These are phyloP conservation scores for Aspergillus persii DNA, from an alignment of 2,329 filamentous ascomycete genomes.

Conservation along the genomic window DNA sequence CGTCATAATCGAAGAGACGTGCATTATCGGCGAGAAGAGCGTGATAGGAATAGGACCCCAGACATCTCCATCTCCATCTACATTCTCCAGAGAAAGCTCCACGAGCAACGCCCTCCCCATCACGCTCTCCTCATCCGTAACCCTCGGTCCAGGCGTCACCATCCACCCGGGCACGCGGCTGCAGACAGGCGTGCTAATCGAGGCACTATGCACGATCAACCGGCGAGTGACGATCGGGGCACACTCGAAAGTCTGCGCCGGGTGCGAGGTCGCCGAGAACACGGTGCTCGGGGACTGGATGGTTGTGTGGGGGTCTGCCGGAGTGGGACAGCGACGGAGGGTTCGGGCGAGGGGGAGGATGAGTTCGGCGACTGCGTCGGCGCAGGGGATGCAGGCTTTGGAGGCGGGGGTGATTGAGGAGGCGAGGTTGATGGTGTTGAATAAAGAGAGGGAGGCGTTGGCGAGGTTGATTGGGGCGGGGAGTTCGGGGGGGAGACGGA, in stretches of 20 bases:
- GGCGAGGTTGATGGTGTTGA: slow-evolving; percentile 61
- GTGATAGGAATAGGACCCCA: slow-evolving; percentile 48
- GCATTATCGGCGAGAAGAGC: slow-evolving; percentile 71
- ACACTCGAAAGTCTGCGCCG: slow-evolving; percentile 69
- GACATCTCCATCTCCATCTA: slow-evolving; percentile 8
- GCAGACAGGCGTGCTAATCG: slow-evolving; percentile 41
- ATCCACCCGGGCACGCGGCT: slow-evolving; percentile 40
- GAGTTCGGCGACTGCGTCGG: slow-evolving; percentile 5
- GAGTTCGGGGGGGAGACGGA: slow-evolving; percentile 23
- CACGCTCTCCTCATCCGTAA: slow-evolving; percentile 39
- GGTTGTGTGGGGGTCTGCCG: slow-evolving; percentile 66
- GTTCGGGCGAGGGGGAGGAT: slow-evolving; percentile 20
- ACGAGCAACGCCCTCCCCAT: slow-evolving; percentile 8
- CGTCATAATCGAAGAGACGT: slow-evolving; percentile 76
- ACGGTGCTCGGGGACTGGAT: slow-evolving; percentile 64
- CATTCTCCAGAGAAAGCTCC: background rate
- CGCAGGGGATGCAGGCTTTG: slow-evolving; percentile 14
- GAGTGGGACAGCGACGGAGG: slow-evolving; percentile 34
- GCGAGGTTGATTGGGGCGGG: slow-evolving; percentile 57
- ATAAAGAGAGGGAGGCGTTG: slow-evolving; percentile 67
- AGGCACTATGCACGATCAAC: slow-evolving; percentile 43
- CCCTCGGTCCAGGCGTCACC: slow-evolving; percentile 37
- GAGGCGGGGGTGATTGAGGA: slow-evolving; percentile 63
- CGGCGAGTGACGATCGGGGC: slow-evolving; percentile 34
- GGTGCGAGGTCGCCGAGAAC: slow-evolving; percentile 58